Evolutionary conservation across 768 basidiomycete species (phyloP), one percentile per base, ranked within the genome.

Genomic region (Mycena olivaceomarginata): DNA sequence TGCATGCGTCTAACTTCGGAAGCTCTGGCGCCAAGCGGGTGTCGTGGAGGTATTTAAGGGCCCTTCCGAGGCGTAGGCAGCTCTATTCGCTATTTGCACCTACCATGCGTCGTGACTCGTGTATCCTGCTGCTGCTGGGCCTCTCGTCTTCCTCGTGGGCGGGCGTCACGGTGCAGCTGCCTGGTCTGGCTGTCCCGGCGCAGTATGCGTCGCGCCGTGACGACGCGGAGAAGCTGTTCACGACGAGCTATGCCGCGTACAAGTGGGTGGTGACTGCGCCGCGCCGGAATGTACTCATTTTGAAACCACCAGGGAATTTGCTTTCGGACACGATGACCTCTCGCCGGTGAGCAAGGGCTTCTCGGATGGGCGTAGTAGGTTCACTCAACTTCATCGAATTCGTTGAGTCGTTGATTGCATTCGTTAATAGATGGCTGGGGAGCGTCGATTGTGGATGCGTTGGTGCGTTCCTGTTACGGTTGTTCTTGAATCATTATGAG

Each of bases 251-350:
- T 20, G 20, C 43, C 18, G 74, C 74, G 10, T 75, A 75, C 68
- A 75, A 70, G 74, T 75, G 63, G 22, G 74, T 25, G 22, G 9
- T 31, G 0, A 22, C 13, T 46, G 40, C 22, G 51, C 64, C 3
- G 0, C 20, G 8, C 12, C 39, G 45, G 5, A 46, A 40, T 37
- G 41, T n/a, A 31, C 48, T 65, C 5, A 70, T 53, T 5, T 25
- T 13, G 10, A 10, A 9, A 4, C 39, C n/a, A n/a, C 41, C 45
- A 75, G 74, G 59, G 22, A 70, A 20, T 75, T 75, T 39, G 68
- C 74, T 2, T 75, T 70, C 16, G 74, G 74, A 3, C 74, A 75
- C 9, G 74, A 75, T 22, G 74, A 75, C n/a, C 31, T 75, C 31
- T 65, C 67, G 13, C 74, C 74, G 41, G 74, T 75, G 7, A 70